phyloP scores from a whole-genome alignment of 495 filamentous ascomycete species.

The Trichoderma reesei region DNA sequence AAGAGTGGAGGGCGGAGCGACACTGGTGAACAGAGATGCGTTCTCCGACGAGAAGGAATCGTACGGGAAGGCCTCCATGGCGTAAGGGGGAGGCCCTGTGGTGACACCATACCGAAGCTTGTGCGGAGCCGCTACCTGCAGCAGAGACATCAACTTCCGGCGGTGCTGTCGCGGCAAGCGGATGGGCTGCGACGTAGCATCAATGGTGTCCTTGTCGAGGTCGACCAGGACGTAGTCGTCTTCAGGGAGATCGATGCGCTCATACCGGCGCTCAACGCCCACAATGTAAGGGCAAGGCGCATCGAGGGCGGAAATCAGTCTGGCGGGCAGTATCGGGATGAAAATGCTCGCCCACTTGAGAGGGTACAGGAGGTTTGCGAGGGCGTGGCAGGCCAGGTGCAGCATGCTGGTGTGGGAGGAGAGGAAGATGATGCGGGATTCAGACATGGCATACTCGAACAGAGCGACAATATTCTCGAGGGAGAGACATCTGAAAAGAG shows the following conservation, averaged over 20 bases:
- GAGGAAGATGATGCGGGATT: constrained; percentile 90
- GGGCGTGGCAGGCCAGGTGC: constrained; percentile 75
- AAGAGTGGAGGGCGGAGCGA: constrained; percentile 57
- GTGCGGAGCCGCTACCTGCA: constrained; percentile 86
- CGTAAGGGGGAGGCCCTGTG: constrained; percentile 84
- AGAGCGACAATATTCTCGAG: constrained; percentile 85
- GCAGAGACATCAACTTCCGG: constrained; percentile 74
- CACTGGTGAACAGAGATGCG: constrained; percentile 61
- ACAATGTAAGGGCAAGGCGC: constrained; percentile 96
- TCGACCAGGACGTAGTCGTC: constrained; percentile 95
- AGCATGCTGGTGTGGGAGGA: constrained; percentile 96
- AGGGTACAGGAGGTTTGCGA: constrained; percentile 80
- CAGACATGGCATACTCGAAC: constrained; percentile 86
- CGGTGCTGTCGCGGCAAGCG: constrained; percentile 81
- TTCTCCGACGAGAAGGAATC: constrained; percentile 86
- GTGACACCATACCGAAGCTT: constrained; percentile 79
- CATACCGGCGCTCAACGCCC: constrained; percentile 88
- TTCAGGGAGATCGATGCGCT: constrained; percentile 83
- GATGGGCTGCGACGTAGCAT: constrained; percentile 62
- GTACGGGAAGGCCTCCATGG: constrained; percentile 81
- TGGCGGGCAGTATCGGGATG: constrained; percentile 82
- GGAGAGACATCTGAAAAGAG: constrained; percentile 79
- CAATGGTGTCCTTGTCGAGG: constrained; percentile 80
- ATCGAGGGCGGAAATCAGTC: constrained; percentile 80
- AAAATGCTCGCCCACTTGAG: constrained; percentile 87